Conservation (phyloP, 345 rosid species). For the Noccaea caerulescens region DNA sequence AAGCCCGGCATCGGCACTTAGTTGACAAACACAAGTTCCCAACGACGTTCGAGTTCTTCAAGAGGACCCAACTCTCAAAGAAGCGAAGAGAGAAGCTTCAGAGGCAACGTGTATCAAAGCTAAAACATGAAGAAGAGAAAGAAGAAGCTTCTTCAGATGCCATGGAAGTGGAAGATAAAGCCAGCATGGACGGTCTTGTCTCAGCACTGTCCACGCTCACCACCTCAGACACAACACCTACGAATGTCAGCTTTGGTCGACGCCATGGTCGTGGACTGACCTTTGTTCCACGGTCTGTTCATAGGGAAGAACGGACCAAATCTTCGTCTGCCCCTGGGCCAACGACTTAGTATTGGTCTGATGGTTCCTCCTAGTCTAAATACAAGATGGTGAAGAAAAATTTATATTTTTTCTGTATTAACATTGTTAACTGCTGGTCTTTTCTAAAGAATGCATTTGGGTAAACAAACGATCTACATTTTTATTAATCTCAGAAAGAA, state of each 20-base stretch:
- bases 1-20: slow-evolving; percentile 79
- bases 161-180: slow-evolving; percentile 79
- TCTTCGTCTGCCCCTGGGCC: slow-evolving; percentile 38
- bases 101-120: slow-evolving; percentile 34
- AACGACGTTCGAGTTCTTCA: slow-evolving; percentile 78
- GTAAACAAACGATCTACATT: slow-evolving; percentile 19
- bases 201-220: slow-evolving; percentile 79
- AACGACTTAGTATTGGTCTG: slow-evolving; percentile 38
- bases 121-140: slow-evolving; percentile 32
- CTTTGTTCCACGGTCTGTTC: slow-evolving; percentile 75
- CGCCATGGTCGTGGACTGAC: slow-evolving; percentile 73
- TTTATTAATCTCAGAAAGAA: background rate
- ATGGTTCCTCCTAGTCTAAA: slow-evolving; percentile 16
- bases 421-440: slow-evolving; percentile 9
- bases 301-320: slow-evolving; percentile 49
- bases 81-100: slow-evolving; percentile 75
- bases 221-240: slow-evolving; percentile 78
- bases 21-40: slow-evolving; percentile 93
- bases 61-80: slow-evolving; percentile 72
- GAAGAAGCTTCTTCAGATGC: slow-evolving; percentile 46
- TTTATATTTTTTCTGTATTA: background rate
- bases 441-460: slow-evolving; percentile 17
- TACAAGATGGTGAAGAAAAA: slow-evolving; percentile 33
- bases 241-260: slow-evolving; percentile 79
- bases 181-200: slow-evolving; percentile 66